These are phyloP conservation scores for Lipomyces mesembrius DNA, from an alignment of 805 yeast genomes.

Conservation along the genomic window DNA sequence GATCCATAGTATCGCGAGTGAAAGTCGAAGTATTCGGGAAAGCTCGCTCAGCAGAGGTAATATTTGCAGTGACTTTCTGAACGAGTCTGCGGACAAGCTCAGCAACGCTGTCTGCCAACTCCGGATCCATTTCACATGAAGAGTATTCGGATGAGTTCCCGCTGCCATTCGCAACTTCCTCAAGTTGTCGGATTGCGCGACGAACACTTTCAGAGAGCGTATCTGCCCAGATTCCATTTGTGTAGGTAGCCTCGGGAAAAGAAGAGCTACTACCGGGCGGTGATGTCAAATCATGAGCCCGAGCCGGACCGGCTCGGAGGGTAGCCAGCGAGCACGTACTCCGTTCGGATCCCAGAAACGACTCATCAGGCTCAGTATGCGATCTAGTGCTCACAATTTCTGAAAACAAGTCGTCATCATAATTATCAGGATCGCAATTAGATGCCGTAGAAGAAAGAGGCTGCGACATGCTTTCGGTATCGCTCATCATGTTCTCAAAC, in stretches of 20 bases:
- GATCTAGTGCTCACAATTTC: neutral
- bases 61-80: slow-evolving; percentile 15
- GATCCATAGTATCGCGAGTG: slow-evolving; percentile 22
- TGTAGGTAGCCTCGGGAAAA: neutral
- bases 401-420: neutral
- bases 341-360: neutral
- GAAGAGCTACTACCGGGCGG: neutral
- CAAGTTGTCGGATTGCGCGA: slow-evolving; percentile 25
- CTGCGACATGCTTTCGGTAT: slow-evolving; percentile 15
- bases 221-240: slow-evolving; percentile 17
- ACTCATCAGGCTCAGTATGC: neutral
- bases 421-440: neutral
- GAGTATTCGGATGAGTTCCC: neutral
- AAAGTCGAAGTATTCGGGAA: slow-evolving; percentile 11
- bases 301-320: neutral
- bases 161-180: slow-evolving; percentile 17
- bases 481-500: slow-evolving; percentile 27
- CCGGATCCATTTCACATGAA: slow-evolving; percentile 22
- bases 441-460: slow-evolving; percentile 6
- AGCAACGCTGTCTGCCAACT: slow-evolving; percentile 26
- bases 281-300: neutral
- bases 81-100: slow-evolving; percentile 27
- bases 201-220: slow-evolving; percentile 19
- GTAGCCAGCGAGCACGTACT: neutral
- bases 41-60: slow-evolving; percentile 9